A percentile compares a stretch with the other conserved stretches of the same genome.
Evolutionary conservation across 768 basidiomycete species (phyloP).

Genomic region (Mycena crocata): DNA sequence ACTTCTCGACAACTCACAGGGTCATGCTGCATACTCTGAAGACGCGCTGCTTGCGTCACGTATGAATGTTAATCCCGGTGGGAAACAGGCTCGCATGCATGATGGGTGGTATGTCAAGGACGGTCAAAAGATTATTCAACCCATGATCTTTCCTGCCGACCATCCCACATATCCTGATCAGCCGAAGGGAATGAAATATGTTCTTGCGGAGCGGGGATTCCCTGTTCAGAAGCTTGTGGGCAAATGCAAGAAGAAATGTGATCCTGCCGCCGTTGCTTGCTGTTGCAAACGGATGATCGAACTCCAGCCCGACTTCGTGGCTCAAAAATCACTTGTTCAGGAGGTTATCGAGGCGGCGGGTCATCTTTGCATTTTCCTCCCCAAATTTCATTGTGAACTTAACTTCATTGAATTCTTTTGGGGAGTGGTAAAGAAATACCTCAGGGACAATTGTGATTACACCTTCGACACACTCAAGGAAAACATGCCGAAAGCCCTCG

Average conservation of each 20-base stretch:
- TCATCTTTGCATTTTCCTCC: slow-evolving; percentile 34
- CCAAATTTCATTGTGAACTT: slow-evolving; percentile 36
- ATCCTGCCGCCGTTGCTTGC: neutral
- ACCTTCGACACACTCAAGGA: slow-evolving; percentile 36
- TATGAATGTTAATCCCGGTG: slow-evolving; percentile 53
- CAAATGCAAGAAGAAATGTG: slow-evolving; percentile 22
- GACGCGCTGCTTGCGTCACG: slow-evolving; percentile 48
- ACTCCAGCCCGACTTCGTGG: slow-evolving; percentile 41
- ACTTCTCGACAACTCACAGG: slow-evolving; percentile 57
- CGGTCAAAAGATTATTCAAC: slow-evolving; percentile 31
- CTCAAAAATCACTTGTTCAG: slow-evolving; percentile 39
- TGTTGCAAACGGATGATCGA: slow-evolving; percentile 41
- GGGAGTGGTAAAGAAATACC: slow-evolving; percentile 8
- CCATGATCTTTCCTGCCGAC: slow-evolving; percentile 39
- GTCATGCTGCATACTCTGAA: slow-evolving; percentile 50
- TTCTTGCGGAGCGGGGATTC: slow-evolving; percentile 40
- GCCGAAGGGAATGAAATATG: slow-evolving; percentile 46
- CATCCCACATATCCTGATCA: slow-evolving; percentile 30
- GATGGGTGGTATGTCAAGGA: slow-evolving; percentile 36
- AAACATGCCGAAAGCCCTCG: slow-evolving; percentile 7
- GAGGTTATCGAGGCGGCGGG: slow-evolving; percentile 39
- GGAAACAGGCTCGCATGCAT: slow-evolving; percentile 49
- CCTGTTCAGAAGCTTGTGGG: neutral
- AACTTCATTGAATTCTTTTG: slow-evolving; percentile 13
- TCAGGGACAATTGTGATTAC: slow-evolving; percentile 36